These are phyloP conservation scores for Paecilomyces niveus DNA, from an alignment of 2,329 filamentous ascomycete genomes.

Conservation along the genomic window DNA sequence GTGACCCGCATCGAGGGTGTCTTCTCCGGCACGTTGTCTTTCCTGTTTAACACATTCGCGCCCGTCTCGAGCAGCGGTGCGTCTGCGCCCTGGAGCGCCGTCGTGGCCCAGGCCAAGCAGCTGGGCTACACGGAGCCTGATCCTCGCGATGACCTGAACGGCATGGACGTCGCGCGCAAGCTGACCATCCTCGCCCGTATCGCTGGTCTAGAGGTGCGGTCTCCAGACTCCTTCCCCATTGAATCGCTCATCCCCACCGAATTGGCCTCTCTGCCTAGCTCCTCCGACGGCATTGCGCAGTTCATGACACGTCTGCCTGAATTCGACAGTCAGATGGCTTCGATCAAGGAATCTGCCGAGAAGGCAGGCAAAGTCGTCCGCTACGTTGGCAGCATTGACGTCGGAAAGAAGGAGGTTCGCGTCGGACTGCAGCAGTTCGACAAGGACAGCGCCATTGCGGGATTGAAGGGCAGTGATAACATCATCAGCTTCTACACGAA, in stretches of 20 bases:
- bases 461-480: constrained; percentile 94
- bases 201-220: constrained; percentile 72
- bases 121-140: constrained; percentile 89
- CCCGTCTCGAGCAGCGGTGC: constrained; percentile 63
- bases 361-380: constrained; percentile 84
- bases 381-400: constrained; percentile 90
- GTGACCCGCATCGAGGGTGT: constrained; percentile 93
- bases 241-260: constrained; percentile 87
- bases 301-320: constrained; percentile 74
- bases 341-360: constrained; percentile 76
- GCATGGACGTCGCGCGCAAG: constrained; percentile 87
- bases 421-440: constrained; percentile 90
- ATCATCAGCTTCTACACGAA: constrained; percentile 98
- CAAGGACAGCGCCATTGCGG: constrained; percentile 81
- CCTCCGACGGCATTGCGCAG: constrained; percentile 57
- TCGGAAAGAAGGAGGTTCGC: constrained; percentile 72
- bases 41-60: constrained; percentile 95
- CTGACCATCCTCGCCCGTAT: constrained; percentile 88
- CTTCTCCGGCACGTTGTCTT: constrained; percentile 96
- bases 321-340: constrained; percentile 87
- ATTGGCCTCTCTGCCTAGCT: constrained; percentile 64
- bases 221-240: constrained; percentile 83
- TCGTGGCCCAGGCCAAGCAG: constrained; percentile 86
- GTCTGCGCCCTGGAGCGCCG: constrained; percentile 73
- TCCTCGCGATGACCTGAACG: constrained; percentile 78